Percentiles rank a stretch among this genome's conserved stretches.
These are phyloP conservation scores for Wickerhamiella parazyma DNA, from an alignment of 805 yeast species.

Conservation along the genomic window DNA sequence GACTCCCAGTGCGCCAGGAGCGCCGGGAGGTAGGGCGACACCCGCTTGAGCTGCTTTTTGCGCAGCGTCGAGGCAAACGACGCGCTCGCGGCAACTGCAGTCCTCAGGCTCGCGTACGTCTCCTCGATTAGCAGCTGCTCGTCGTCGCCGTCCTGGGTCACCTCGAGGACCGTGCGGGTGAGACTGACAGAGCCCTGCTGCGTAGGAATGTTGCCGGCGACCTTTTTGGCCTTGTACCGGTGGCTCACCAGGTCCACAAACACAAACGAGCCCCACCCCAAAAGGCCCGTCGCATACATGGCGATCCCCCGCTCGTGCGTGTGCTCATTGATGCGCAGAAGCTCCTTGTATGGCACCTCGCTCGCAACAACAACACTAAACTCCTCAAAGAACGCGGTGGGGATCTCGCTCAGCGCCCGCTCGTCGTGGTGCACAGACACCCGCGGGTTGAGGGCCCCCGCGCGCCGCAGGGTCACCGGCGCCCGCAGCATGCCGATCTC, in stretches of 20 bases:
- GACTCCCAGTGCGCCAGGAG: conserved; percentile 43
- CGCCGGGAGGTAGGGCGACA: conserved; percentile 46
- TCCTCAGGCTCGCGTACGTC: conserved; percentile 16
- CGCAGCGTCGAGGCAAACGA: conserved; percentile 15
- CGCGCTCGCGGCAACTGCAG: conserved; percentile 12
- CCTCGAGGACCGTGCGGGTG: conserved; percentile 32
- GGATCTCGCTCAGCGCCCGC: conserved; percentile 23
- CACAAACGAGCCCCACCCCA: conserved; percentile 74
- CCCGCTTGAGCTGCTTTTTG: conserved; percentile 29
- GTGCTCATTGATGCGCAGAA: conserved; percentile 36
- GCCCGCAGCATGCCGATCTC: conserved; percentile 43
- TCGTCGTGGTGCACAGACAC: conserved; percentile 42
- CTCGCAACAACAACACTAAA: conserved; percentile 70
- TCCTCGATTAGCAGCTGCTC: conserved; percentile 26
- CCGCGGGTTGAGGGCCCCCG: conserved; percentile 51
- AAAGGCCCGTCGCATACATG: conserved; percentile 50
- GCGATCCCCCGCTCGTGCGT: conserved; percentile 49
- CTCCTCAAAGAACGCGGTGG: conserved; percentile 31
- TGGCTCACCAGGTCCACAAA: conserved; percentile 67
- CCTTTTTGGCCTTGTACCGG: conserved; percentile 25
- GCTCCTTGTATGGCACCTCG: conserved; percentile 35
- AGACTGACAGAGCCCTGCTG: conserved; percentile 36
- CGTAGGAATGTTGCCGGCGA: conserved; percentile 25
- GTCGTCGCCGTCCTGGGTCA: conserved; percentile 26
- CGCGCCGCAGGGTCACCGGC: conserved; percentile 27